Evolutionary conservation across 2,329 filamentous ascomycete genomes (phyloP), one percentile per base, ranked within the genome.

Genomic region (Ophiostoma ips): DNA sequence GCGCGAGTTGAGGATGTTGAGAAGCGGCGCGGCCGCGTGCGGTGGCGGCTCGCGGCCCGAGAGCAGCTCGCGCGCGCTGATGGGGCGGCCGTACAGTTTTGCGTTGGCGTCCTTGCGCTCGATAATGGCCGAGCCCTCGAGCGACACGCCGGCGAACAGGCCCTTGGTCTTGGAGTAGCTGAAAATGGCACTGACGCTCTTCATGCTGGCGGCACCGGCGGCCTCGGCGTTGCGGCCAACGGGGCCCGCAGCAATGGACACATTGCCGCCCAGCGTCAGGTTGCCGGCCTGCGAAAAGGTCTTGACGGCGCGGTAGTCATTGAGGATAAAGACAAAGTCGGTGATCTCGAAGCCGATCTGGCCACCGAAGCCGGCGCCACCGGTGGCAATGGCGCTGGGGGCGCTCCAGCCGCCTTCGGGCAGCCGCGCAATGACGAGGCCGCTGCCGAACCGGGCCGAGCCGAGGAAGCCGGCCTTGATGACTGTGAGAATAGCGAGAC

Each of bases 151-250:
- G 5, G 92, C 92, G 59, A 98, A 98, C 31, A 98, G 71, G 18
- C 92, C 92, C 71, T 95, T 96, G 12, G 92, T 98, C 70, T 95
- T 96, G 64, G 84, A 92, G 73, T 98, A 98, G 60, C 86, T 87
- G 71, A 98, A 98, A 46, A 98, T 83, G 49, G 87, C 92, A 0
- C 89, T 85, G 9, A 96, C 84, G 55, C 87, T 82, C 70, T 81
- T 90, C 55, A 94, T 73, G 58, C 87, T 95, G 8, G 92, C 92
- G 13, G 89, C 90, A 55, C 92, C 92, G 34, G 92, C 90, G 12
- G 92, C 92, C 67, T 98, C 92, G 43, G 90, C 92, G 66, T 95
- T 96, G 60, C 92, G 79, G 50, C 92, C 92, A 24, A 98, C 78
- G 0, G 92, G 92, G 1, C 92, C 92, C 7, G 92, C 92, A 16